Evolutionary conservation across 2,329 filamentous ascomycete genomes (phyloP).

Genomic region (Clarireedia paspali): DNA sequence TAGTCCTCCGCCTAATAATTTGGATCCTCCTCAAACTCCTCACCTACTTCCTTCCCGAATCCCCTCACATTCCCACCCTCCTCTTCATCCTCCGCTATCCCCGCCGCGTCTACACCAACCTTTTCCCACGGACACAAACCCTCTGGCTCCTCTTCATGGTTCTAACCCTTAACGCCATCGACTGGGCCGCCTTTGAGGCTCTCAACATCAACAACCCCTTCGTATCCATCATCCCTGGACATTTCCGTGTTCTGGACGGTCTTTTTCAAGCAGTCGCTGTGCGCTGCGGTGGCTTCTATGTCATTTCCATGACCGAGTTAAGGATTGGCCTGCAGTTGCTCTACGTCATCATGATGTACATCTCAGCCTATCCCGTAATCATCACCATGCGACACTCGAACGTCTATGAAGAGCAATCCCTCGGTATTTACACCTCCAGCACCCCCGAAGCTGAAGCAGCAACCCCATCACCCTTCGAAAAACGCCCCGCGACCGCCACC

Average conservation of each 20-base stretch:
- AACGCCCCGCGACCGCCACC: neutral
- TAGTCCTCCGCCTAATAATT: conserved; percentile 53
- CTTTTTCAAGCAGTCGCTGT: conserved; percentile 59
- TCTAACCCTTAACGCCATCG: conserved; percentile 50
- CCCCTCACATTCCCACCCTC: conserved; percentile 31
- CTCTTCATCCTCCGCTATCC: conserved; percentile 49
- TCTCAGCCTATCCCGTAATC: conserved; percentile 54
- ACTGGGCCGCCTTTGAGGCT: conserved; percentile 60
- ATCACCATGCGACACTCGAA: conserved; percentile 62
- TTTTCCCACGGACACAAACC: conserved; percentile 56
- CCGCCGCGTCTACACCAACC: conserved; percentile 51
- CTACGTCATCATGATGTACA: conserved; percentile 60
- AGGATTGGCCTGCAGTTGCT: conserved; percentile 32
- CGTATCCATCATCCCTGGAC: conserved; percentile 43
- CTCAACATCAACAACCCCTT: conserved; percentile 55
- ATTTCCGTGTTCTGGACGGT: conserved; percentile 52
- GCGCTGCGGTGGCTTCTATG: conserved; percentile 56
- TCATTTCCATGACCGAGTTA: conserved; percentile 1
- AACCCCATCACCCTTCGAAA: neutral
- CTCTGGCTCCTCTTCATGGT: conserved; percentile 60
- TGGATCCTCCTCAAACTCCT: conserved; percentile 43
- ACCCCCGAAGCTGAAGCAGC: neutral
- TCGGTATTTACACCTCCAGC: conserved; percentile 44
- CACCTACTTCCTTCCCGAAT: conserved; percentile 30
- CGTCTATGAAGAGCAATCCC: conserved; percentile 61